These are phyloP conservation scores for Veloporphyrellus conicus DNA, from an alignment of 1,284 basidiomycete species.

Conservation along the genomic window DNA sequence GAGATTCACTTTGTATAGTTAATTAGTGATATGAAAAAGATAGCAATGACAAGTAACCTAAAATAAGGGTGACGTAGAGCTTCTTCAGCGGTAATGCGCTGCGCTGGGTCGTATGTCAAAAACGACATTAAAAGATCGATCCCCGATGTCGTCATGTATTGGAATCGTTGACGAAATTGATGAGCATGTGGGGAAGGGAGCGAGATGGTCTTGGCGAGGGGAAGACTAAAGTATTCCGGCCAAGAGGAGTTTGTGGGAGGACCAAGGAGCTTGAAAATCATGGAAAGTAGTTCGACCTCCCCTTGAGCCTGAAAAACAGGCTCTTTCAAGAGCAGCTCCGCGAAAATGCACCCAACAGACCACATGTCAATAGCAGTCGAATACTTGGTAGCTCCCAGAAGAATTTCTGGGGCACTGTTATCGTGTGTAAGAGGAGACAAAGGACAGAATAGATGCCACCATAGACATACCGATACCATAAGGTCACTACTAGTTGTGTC, in stretches of 20 bases:
- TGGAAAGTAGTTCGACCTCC: constrained; percentile 87
- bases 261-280: constrained; percentile 92
- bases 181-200: constrained; percentile 73
- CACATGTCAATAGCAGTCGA: constrained; percentile 98
- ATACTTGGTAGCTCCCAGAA: constrained; percentile 89
- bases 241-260: constrained; percentile 81
- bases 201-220: constrained; percentile 75
- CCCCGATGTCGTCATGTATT: constrained; percentile 76
- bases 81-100: constrained; percentile 82
- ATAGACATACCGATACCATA: constrained; percentile 94
- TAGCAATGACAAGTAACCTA: constrained; percentile 48
- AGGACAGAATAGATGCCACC: constrained; percentile 6
- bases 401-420: constrained; percentile 86
- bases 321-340: constrained; percentile 89
- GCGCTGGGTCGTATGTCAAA: constrained; percentile 84
- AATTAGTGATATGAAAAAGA: constrained; percentile 8
- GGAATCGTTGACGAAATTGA: constrained; percentile 74
- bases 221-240: constrained; percentile 79
- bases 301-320: constrained; percentile 95
- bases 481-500: constrained; percentile 95
- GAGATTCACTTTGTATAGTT: constrained; percentile 67
- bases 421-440: constrained; percentile 11
- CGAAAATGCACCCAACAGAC: constrained; percentile 99
- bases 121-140: constrained; percentile 81
- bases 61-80: constrained; percentile 92